phyloP scores from a whole-genome alignment of 2,329 filamentous ascomycete genomes.

The Aspergillus niger region DNA sequence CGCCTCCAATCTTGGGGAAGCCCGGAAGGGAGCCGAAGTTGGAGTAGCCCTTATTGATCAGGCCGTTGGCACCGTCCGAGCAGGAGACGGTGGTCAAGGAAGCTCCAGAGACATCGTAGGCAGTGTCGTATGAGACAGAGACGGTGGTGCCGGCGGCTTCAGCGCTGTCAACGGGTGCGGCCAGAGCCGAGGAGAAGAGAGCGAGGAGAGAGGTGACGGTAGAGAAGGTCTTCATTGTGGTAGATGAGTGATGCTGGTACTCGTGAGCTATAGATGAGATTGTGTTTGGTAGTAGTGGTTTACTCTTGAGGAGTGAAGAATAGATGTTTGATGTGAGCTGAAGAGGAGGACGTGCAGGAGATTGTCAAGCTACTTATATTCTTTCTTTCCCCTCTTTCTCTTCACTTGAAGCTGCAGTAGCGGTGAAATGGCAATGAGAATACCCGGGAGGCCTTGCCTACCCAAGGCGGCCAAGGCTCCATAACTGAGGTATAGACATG shows the following conservation, averaged over 20 bases:
- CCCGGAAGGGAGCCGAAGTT: slow-evolving; percentile 49
- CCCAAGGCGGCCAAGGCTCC: neutral
- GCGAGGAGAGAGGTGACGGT: slow-evolving; percentile 24
- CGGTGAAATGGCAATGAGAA: neutral
- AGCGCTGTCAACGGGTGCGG: slow-evolving; percentile 22
- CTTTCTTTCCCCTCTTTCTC: neutral
- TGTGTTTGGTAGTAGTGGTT: neutral
- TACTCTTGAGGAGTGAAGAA: neutral
- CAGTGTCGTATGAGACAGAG: slow-evolving; percentile 69
- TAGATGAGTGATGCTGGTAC: neutral
- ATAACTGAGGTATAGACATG: neutral
- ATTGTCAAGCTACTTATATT: neutral
- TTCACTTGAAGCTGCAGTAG: neutral
- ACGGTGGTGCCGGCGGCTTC: slow-evolving; percentile 22
- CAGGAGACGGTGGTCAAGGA: slow-evolving; percentile 56
- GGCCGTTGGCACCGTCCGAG: slow-evolving; percentile 40
- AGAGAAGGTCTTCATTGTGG: slow-evolving; percentile 32
- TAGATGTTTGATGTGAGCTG: neutral
- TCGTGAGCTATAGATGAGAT: neutral
- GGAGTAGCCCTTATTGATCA: slow-evolving; percentile 33
- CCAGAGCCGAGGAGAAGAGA: slow-evolving; percentile 26
- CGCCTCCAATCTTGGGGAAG: slow-evolving; percentile 55
- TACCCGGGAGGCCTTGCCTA: neutral
- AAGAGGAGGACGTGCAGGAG: neutral
- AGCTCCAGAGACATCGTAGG: slow-evolving; percentile 65